Conservation (phyloP, 2,329 filamentous ascomycete genomes). For the Fusarium chlamydosporum region DNA sequence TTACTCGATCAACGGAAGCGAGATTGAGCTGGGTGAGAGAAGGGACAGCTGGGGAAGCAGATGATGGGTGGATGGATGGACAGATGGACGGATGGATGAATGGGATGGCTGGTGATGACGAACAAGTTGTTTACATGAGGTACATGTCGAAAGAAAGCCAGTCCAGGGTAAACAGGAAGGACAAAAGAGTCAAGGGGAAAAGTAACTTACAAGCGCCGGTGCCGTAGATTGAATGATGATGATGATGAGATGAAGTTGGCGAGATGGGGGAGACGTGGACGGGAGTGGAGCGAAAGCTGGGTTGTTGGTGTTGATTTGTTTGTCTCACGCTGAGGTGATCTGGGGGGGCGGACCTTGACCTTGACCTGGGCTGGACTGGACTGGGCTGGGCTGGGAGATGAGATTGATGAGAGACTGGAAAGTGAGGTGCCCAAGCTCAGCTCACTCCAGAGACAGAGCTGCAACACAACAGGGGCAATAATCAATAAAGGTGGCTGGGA, state of each 20-base stretch:
- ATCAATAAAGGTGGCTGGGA: conserved; percentile 40
- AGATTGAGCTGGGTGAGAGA: conserved; percentile 11
- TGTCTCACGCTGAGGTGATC: conserved; percentile 39
- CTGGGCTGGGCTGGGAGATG: conserved; percentile 38
- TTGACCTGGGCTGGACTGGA: conserved; percentile 10
- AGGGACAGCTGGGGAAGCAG: conserved; percentile 12
- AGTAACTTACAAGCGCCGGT: conserved; percentile 44
- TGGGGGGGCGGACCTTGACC: conserved; percentile 14
- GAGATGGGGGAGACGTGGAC: conserved; percentile 44
- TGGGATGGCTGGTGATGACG: conserved; percentile 17
- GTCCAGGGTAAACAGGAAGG: conserved; percentile 38
- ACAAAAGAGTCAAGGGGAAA: conserved; percentile 4
- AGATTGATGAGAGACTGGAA: conserved; percentile 27
- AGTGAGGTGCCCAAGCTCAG: conserved; percentile 42
- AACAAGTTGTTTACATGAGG: conserved; percentile 25
- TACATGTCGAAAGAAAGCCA: neutral
- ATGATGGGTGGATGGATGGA: conserved; percentile 20
- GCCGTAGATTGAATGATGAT: conserved; percentile 33
- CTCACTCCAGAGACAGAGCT: conserved; percentile 38
- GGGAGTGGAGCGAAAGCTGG: conserved; percentile 44
- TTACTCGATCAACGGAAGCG: conserved; percentile 50
- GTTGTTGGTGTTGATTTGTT: conserved; percentile 45
- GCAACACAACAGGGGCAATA: conserved; percentile 36
- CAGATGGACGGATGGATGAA: conserved; percentile 20
- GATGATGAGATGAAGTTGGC: conserved; percentile 45